Base-by-base conservation (phyloP, 2,329 filamentous ascomycete genomes). In the Cladophialophora psammophila region DNA sequence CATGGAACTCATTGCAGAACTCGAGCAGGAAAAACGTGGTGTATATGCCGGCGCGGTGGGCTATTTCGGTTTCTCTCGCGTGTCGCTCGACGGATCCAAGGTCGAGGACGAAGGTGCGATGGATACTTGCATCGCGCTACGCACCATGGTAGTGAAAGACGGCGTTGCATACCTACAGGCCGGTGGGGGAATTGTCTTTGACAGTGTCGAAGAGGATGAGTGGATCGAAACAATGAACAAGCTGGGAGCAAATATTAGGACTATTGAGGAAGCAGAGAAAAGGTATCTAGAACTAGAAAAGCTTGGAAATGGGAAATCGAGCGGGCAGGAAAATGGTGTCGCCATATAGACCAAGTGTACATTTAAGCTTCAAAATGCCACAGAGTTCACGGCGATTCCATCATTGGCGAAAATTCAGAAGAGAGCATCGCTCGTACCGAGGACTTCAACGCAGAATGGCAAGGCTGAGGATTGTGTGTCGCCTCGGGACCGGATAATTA, bases 201-300 rank as follows among this genome's bases (percentile, higher is more conserved):
- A 98, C 79, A 96, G 92, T 48, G 94, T 96, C 76, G 91, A 86
- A 38, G 90, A 91, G 74, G 92, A 97, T 71, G 95, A 98, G 80
- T 97, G 94, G 84, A 87, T 94, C 80, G 93, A 98, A 86, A 97
- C 96, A 71, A 92, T 95, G 82, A 98, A 99, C 83, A 99, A 99
- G 85, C 83, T 97, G 56, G 89, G 91, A 32, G 92, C 93, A 53
- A 96, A 96, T 78, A 93, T 96, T 83, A 87, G 91, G 72, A 95
- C 92, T 80, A 94, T 98, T 78, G 90, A 89, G 66, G 87, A 89
- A 60, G 94, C 94, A 1, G 94, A 97, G 81, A 85, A 90, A 77
- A 83, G 86, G 77, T 88, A 90, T 78, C 76, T 84, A 69, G 83
- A 76, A 58, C 67, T 80, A 73, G 77, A 81, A 71, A 72, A 73